Conservation (phyloP, 176 grass and related monocot genomes). For the Carex cristatella region DNA sequence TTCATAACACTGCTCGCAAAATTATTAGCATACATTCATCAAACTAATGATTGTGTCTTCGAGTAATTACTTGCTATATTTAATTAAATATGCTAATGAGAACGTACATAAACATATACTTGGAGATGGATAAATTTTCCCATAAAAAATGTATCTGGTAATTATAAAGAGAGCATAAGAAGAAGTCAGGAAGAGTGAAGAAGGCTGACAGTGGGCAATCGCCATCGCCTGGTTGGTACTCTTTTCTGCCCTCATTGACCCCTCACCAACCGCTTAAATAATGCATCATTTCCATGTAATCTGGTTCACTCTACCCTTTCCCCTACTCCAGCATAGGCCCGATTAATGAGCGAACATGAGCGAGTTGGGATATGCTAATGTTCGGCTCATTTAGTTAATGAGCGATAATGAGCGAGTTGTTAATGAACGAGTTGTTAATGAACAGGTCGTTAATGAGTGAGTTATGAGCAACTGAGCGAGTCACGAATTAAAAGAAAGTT, state of each 20-base stretch:
- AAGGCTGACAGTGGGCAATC: constrained; percentile 9
- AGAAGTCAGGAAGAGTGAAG: not conserved
- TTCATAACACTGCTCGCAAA: not conserved
- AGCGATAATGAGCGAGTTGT: too few relatives aligned
- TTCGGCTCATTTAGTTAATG: too few relatives aligned
- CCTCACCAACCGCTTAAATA: not conserved
- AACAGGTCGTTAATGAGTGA: too few relatives aligned
- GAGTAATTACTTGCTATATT: not conserved
- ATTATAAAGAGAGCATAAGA: not conserved
- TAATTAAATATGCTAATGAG: not conserved
- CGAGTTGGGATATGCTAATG: too few relatives aligned
- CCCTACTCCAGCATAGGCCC: not conserved
- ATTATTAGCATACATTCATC: not conserved
- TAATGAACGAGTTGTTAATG: too few relatives aligned
- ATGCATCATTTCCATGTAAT: not conserved
- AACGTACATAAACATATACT: not conserved
- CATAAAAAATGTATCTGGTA: not conserved
- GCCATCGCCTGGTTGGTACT: constrained; percentile 15
- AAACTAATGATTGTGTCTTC: not conserved
- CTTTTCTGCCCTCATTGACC: not conserved
- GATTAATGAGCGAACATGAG: too few relatives aligned
- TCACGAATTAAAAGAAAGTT: too few relatives aligned
- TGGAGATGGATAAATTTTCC: not conserved
- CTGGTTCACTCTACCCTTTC: constrained; percentile 7
- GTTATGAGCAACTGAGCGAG: too few relatives aligned